phyloP scores from a whole-genome alignment of 2,329 filamentous ascomycete genomes.

The Colletotrichum acutatum region DNA sequence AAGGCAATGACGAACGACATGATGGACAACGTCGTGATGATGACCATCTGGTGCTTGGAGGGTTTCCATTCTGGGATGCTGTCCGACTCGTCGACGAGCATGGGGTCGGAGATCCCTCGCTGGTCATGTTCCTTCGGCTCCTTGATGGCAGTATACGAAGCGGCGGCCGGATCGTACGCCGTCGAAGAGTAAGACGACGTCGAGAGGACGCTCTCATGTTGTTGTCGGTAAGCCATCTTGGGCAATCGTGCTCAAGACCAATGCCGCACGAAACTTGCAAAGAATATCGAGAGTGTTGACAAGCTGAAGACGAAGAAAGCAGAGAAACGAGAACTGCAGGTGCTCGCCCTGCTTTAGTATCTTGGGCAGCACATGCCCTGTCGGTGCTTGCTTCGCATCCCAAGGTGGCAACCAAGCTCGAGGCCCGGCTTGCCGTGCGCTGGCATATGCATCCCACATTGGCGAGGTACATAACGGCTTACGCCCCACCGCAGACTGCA shows the following conservation, averaged over 20 bases:
- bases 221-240: conserved; percentile 29
- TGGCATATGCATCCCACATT: conserved; percentile 21
- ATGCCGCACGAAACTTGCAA: conserved; percentile 9
- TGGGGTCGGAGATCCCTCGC: conserved; percentile 19
- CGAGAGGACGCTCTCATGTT: conserved; percentile 23
- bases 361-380: conserved; percentile 10
- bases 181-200: conserved; percentile 29
- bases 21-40: conserved; percentile 33
- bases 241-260: conserved; percentile 22
- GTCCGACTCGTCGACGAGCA: conserved; percentile 29
- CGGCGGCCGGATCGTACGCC: conserved; percentile 27
- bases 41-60: conserved; percentile 33
- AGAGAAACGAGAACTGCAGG: conserved; percentile 1
- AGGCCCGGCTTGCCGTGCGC: conserved; percentile 24
- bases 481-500: conserved; percentile 15
- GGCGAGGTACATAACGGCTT: conserved; percentile 31
- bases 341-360: conserved; percentile 33
- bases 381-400: background rate
- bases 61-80: conserved; percentile 28
- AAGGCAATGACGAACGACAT: conserved; percentile 35
- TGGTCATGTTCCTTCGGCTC: conserved; percentile 31
- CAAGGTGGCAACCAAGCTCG: conserved; percentile 18
- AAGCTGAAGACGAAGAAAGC: background rate
- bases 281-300: conserved; percentile 3
- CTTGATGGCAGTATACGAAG: conserved; percentile 31